These are phyloP conservation scores for Chenopodium berlandieri DNA, from an alignment of 148 eudicot genomes.

Conservation along the genomic window DNA sequence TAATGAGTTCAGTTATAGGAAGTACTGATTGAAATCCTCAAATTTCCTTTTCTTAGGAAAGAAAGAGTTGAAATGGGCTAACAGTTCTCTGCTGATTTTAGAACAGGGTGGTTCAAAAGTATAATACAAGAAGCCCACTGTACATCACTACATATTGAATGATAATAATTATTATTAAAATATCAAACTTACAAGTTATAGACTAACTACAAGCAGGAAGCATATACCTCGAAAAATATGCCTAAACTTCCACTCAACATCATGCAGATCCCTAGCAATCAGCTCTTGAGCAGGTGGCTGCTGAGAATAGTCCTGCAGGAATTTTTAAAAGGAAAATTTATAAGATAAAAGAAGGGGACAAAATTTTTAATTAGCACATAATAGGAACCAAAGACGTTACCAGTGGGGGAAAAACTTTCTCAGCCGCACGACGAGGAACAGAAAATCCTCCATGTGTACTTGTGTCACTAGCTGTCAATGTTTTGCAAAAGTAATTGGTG, in stretches of 20 bases:
- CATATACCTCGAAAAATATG: slow-evolving; percentile 88
- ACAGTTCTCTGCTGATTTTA: background rate
- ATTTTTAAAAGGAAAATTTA: background rate
- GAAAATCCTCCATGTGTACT: slow-evolving; percentile 99
- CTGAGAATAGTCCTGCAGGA: slow-evolving; percentile 78
- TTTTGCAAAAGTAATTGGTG: slow-evolving; percentile 94
- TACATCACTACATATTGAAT: background rate
- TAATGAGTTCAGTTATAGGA: background rate
- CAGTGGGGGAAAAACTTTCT: slow-evolving; percentile 98
- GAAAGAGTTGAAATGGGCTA: background rate
- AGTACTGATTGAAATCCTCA: background rate
- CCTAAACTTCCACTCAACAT: slow-evolving; percentile 95
- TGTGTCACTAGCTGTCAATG: slow-evolving; percentile 95
- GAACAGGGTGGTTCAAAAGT: background rate
- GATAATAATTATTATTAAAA: background rate
- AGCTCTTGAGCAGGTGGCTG: slow-evolving; percentile 96
- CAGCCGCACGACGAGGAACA: slow-evolving; percentile 99
- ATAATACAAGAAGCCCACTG: background rate
- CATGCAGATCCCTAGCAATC: slow-evolving; percentile 98
- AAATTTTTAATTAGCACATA: background rate
- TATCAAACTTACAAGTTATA: background rate
- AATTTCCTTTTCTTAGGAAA: background rate
- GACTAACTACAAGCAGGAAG: background rate
- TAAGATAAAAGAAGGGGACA: background rate
- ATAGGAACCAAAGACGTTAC: slow-evolving; percentile 34